Evolutionary conservation across 257 asterid genomes (phyloP).

Genomic region (Euphrasia confusa): DNA sequence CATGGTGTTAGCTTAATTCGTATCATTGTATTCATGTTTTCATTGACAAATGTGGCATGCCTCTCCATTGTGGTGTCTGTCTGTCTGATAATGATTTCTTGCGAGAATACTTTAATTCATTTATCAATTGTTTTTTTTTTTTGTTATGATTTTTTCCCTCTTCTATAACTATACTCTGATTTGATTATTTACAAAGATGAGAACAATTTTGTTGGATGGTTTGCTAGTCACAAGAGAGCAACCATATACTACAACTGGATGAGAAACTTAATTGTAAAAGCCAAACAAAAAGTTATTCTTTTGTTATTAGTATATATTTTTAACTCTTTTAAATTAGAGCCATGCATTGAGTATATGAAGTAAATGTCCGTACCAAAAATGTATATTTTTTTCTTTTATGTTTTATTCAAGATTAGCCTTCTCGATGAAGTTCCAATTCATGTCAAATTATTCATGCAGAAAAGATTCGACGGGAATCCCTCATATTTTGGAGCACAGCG

Average conservation of each 20-base stretch:
- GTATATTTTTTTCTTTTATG: constrained; percentile 10
- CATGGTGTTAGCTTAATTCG: neutral
- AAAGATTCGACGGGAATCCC: constrained; percentile 98
- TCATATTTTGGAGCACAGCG: constrained; percentile 95
- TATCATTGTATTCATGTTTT: neutral
- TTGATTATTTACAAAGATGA: neutral
- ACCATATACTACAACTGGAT: neutral
- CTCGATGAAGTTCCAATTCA: constrained; percentile 13
- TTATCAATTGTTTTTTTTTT: neutral
- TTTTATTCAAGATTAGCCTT: neutral
- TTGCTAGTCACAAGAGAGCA: neutral
- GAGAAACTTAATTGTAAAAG: too few species aligned
- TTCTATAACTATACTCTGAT: neutral
- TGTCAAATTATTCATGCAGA: constrained; percentile 47
- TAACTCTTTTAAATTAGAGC: neutral
- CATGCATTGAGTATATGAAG: neutral
- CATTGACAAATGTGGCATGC: neutral
- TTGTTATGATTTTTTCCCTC: neutral
- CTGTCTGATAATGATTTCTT: neutral
- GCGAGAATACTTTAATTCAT: neutral
- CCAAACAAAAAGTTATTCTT: neutral
- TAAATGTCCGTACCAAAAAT: constrained; percentile 11
- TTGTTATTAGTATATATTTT: neutral
- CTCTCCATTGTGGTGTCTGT: too few species aligned
- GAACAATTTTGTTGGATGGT: neutral